Percentiles rank a stretch among this genome's conserved stretches.
Evolutionary conservation across 2,329 filamentous ascomycete genomes (phyloP).

Genomic region (Penicillium paneum): DNA sequence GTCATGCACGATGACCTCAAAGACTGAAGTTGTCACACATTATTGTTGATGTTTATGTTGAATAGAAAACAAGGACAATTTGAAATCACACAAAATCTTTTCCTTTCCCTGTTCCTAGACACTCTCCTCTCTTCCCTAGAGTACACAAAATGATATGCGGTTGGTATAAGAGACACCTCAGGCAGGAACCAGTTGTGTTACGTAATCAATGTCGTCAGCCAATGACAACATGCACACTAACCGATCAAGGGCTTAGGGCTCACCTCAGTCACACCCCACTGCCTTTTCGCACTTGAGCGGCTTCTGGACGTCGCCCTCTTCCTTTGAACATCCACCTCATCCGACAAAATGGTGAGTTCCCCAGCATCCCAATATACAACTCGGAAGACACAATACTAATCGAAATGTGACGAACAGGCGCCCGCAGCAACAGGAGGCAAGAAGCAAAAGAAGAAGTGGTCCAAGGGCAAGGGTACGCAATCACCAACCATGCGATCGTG

Average conservation of each 20-base stretch:
- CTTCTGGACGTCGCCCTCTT: slow-evolving; percentile 13
- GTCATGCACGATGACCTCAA: background rate
- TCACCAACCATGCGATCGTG: slow-evolving; percentile 24
- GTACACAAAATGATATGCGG: background rate
- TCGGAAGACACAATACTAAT: slow-evolving; percentile 4
- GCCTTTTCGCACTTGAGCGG: slow-evolving; percentile 26
- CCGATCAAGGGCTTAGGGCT: slow-evolving; percentile 29
- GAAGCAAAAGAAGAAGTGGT: slow-evolving; percentile 58
- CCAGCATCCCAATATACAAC: slow-evolving; percentile 6
- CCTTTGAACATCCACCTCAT: slow-evolving; percentile 26
- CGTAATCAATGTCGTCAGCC: background rate
- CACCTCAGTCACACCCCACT: slow-evolving; percentile 26
- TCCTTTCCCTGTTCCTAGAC: background rate
- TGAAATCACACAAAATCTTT: background rate
- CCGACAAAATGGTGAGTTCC: slow-evolving; percentile 27
- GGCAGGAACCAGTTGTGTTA: slow-evolving; percentile 2
- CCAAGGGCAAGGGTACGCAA: slow-evolving; percentile 54
- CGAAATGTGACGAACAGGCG: slow-evolving; percentile 35
- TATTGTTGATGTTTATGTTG: background rate
- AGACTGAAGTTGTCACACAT: background rate
- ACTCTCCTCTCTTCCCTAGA: background rate
- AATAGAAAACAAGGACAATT: background rate
- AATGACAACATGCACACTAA: slow-evolving; percentile 18
- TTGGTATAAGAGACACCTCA: background rate
- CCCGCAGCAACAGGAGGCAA: slow-evolving; percentile 50